These are phyloP conservation scores for Chrysosporium queenslandicum DNA, from an alignment of 2,329 filamentous ascomycete species.

Conservation along the genomic window DNA sequence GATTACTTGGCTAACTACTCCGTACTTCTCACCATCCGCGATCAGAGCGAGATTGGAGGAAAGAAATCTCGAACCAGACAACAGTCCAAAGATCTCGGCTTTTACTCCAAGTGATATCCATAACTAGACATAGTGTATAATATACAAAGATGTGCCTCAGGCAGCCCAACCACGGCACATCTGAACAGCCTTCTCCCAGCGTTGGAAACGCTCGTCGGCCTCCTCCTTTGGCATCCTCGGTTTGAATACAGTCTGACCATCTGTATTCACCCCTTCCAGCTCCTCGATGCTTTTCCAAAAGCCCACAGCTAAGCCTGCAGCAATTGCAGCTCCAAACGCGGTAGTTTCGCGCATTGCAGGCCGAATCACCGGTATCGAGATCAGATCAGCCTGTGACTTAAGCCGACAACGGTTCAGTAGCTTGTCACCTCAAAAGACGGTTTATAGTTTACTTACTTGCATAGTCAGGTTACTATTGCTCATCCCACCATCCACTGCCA, in stretches of 20 bases:
- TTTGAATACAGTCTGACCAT: slow-evolving; percentile 59
- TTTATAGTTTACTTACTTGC: slow-evolving; percentile 46
- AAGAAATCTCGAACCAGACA: not conserved
- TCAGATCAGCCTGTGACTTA: slow-evolving; percentile 77
- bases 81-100: no score
- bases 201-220: slow-evolving; percentile 53
- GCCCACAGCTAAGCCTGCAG: slow-evolving; percentile 69
- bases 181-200: slow-evolving; percentile 67
- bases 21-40: no score
- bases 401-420: not conserved
- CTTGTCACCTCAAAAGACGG: not conserved
- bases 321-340: slow-evolving; percentile 77
- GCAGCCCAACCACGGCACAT: slow-evolving; percentile 63
- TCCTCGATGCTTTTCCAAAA: slow-evolving; percentile 70
- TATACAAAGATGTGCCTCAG: not conserved
- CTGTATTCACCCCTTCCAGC: slow-evolving; percentile 61
- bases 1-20: no score
- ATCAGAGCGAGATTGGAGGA: not conserved
- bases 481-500: slow-evolving; percentile 84
- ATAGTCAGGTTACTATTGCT: slow-evolving; percentile 82
- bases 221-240: slow-evolving; percentile 53
- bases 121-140: slow-evolving; percentile 29
- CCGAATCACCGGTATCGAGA: slow-evolving; percentile 70
- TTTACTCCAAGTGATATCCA: no score
- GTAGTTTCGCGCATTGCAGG: slow-evolving; percentile 88